phyloP scores from a whole-genome alignment of 164 flowering plant genomes.

The Magnolia changhungtana region DNA sequence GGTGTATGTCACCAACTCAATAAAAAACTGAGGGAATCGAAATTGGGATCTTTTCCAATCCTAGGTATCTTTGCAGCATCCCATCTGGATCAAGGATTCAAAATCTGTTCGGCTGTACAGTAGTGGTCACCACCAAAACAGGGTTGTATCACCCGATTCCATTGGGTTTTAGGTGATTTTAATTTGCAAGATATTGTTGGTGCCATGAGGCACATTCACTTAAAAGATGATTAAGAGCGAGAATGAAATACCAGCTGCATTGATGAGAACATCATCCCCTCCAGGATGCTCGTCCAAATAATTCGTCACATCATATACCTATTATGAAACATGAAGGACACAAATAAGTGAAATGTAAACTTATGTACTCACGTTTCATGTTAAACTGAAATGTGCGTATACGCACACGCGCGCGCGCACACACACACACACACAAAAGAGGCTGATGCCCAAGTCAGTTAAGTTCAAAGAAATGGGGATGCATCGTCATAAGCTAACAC shows the following conservation, averaged over 20 bases:
- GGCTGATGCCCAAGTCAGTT: neutral
- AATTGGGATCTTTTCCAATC: no score
- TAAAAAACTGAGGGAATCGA: no score
- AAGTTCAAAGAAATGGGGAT: no score
- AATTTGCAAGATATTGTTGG: neutral
- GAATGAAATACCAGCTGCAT: conserved; percentile 51
- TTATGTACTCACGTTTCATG: neutral
- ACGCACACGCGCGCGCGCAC: no score
- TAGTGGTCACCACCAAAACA: no score
- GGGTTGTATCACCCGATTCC: neutral
- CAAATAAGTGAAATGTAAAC: neutral
- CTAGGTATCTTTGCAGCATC: no score
- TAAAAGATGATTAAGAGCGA: neutral
- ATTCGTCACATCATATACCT: conserved; percentile 83
- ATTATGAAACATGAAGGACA: conserved; percentile 6
- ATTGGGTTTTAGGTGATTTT: neutral
- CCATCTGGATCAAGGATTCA: no score
- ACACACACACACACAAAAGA: neutral
- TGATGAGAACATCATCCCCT: conserved; percentile 82
- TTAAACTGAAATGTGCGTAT: neutral
- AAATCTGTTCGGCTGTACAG: no score
- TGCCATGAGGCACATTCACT: neutral
- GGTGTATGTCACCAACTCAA: no score
- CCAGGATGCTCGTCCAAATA: conserved; percentile 97
- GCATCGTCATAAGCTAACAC: no score